Evolutionary conservation across 2,329 filamentous ascomycete genomes (phyloP).

Genomic region (Westerdykella sp.): DNA sequence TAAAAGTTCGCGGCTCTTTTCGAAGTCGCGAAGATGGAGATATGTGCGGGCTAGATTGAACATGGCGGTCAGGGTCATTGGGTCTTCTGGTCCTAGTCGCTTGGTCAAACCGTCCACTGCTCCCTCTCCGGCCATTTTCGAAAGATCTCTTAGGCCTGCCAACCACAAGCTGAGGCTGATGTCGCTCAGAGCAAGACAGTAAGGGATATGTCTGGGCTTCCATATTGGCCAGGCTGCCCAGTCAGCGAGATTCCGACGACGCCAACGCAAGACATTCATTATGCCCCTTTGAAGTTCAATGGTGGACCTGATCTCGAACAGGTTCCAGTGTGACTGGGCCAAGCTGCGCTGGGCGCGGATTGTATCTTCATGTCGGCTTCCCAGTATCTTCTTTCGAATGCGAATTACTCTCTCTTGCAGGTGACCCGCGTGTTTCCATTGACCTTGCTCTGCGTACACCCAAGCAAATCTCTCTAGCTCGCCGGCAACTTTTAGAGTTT

Average conservation of each 20-base stretch:
- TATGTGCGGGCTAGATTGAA: conserved; percentile 20
- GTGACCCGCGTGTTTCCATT: conserved; percentile 15
- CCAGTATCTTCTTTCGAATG: conserved; percentile 13
- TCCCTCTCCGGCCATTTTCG: conserved; percentile 4
- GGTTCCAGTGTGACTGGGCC: conserved; percentile 12
- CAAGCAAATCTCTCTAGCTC: conserved; percentile 14
- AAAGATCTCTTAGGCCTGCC: conserved; percentile 9
- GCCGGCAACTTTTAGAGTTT: conserved; percentile 17
- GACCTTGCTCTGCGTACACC: conserved; percentile 16
- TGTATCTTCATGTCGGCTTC: conserved; percentile 19
- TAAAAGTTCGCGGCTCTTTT: conserved; percentile 7
- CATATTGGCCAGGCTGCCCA: conserved; percentile 11
- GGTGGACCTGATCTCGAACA: conserved; percentile 15
- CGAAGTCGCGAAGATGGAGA: conserved; percentile 11
- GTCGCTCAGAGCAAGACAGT: conserved; percentile 15
- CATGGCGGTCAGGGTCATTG: conserved; percentile 18
- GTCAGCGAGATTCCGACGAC: conserved; percentile 5
- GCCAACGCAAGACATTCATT: conserved; percentile 7
- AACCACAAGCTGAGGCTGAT: conserved; percentile 16
- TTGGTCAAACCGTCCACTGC: conserved; percentile 15
- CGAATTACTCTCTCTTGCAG: conserved; percentile 17
- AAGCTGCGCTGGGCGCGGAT: conserved; percentile 22
- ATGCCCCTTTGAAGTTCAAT: conserved; percentile 11
- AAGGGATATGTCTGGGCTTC: conserved; percentile 13
- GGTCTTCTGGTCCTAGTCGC: conserved; percentile 12